These are phyloP conservation scores for Fusarium sp. DNA, from an alignment of 2,329 filamentous ascomycete species.

Conservation along the genomic window DNA sequence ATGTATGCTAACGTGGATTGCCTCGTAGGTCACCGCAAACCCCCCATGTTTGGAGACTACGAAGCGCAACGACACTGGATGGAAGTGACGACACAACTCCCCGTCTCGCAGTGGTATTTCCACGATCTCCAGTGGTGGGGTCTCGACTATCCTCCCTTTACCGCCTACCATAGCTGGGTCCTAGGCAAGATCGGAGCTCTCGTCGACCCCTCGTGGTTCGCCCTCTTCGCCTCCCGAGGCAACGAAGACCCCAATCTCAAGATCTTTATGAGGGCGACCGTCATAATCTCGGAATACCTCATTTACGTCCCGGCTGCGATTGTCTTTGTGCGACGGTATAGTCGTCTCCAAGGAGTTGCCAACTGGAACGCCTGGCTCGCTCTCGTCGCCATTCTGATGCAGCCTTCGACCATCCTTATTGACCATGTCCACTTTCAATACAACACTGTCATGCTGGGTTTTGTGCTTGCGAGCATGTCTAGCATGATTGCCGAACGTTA, in stretches of 20 bases:
- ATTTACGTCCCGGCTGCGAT: constrained; percentile 88
- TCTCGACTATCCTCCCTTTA: constrained; percentile 95
- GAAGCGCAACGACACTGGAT: constrained; percentile 99
- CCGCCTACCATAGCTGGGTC: constrained; percentile 98
- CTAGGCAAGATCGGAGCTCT: constrained; percentile 85
- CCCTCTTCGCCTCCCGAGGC: constrained; percentile 84
- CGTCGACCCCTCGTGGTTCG: constrained; percentile 89
- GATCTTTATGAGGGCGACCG: constrained; percentile 95
- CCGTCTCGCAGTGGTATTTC: constrained; percentile 96
- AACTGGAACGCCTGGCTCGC: constrained; percentile 88
- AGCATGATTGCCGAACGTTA: constrained; percentile 87
- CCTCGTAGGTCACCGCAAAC: constrained; percentile 75
- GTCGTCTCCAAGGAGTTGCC: constrained; percentile 80
- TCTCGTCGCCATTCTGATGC: constrained; percentile 90
- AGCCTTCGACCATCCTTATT: constrained; percentile 89
- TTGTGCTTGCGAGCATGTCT: constrained; percentile 87
- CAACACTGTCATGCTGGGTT: constrained; percentile 97
- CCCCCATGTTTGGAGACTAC: constrained; percentile 96
- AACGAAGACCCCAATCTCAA: constrained; percentile 84
- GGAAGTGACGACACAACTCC: constrained; percentile 92
- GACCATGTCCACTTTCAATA: constrained; percentile 98
- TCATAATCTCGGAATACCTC: constrained; percentile 90
- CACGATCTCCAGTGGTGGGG: constrained; percentile 98
- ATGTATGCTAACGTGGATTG: constrained; percentile 28
- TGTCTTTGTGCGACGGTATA: constrained; percentile 86